Base-by-base conservation (phyloP, 257 asterid genomes). In the Lithospermum erythrorhizon region DNA sequence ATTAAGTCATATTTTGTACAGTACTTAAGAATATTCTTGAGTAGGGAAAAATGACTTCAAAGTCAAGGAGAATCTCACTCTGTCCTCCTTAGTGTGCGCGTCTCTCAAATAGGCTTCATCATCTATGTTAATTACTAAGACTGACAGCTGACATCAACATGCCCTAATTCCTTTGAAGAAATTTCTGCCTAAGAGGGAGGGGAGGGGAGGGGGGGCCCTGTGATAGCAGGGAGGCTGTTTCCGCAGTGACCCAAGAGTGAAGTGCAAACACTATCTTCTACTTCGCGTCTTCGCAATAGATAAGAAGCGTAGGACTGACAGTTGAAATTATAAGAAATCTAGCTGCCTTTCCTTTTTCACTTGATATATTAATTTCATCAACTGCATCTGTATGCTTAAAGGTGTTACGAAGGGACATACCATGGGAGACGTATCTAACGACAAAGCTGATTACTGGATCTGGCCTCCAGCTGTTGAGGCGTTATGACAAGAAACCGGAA, bases 391-490 rank as follows among this genome's bases (percentile, higher is more conserved):
- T 29, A 47, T 11, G 16, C 57, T 55, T 29, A 21, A 25, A 89
- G 96, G 87, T 89, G 58, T 76, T 89, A 78, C 70, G 78, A 79
- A 82, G 95, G 79, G 94, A 91, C 75, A 91, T 91, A 62, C 96
- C 90, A 53, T 91, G 98, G 98, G 96, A 91, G 69, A 84, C 94
- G 35, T 88, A 91, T 77, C 78, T 86, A 88, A 79, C 95, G 55
- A 83, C 93, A 37, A 88, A 91, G 83, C 73, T 88, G 83, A 88
- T 91, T 41, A 71, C 86, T 3, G 95, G 93, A 56, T 84, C 96
- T 16, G 90, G 85, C 59, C 87, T 91, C 70, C 95, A 91, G 81
- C 83, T 91, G 72, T 76, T 91, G 74, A 76, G 94, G 73, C 80
- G 95, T 48, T 91, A 88, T 23, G 98, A 88, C 73, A 91, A 91